Percentiles rank a stretch among this genome's conserved stretches.
Conservation (phyloP, 2,329 filamentous ascomycete species). For the Claviceps sp. region DNA sequence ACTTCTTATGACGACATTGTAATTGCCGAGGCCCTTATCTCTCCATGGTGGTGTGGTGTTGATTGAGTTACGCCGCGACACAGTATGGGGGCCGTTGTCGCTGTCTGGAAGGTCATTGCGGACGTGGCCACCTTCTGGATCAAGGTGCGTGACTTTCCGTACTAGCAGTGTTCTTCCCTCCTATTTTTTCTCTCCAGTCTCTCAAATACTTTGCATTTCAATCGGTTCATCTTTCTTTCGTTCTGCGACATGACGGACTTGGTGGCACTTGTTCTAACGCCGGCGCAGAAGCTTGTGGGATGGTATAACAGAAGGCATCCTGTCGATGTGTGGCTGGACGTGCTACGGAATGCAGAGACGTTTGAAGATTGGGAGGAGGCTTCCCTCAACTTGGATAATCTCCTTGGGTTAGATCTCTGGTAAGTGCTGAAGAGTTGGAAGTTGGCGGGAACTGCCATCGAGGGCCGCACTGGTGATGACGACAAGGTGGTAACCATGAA, state of each 20-base stretch:
- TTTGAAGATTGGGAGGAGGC: slow-evolving; percentile 82
- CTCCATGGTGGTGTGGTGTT: slow-evolving; percentile 11
- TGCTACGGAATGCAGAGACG: slow-evolving; percentile 49
- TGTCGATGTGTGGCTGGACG: slow-evolving; percentile 51
- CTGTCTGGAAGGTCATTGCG: slow-evolving; percentile 43
- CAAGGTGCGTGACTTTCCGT: slow-evolving; percentile 28
- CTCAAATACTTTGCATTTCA: slow-evolving; percentile 1
- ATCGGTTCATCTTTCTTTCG: neutral
- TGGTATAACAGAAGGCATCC: slow-evolving; percentile 56
- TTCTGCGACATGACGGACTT: slow-evolving; percentile 9
- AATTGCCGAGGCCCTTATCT: neutral
- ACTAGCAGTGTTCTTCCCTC: neutral
- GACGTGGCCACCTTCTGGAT: slow-evolving; percentile 53
- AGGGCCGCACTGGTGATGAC: neutral
- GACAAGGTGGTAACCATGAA: neutral
- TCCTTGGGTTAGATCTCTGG: slow-evolving; percentile 73
- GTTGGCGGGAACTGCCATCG: no score
- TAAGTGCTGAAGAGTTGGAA: slow-evolving; percentile 20
- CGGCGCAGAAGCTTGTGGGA: slow-evolving; percentile 47
- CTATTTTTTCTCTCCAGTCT: neutral
- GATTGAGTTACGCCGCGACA: slow-evolving; percentile 20
- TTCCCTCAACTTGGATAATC: slow-evolving; percentile 70
- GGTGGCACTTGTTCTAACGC: slow-evolving; percentile 11
- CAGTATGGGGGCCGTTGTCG: slow-evolving; percentile 29
- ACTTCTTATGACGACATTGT: neutral